Conservation (phyloP, 1,284 basidiomycete species). For the Puccinia triticina region DNA sequence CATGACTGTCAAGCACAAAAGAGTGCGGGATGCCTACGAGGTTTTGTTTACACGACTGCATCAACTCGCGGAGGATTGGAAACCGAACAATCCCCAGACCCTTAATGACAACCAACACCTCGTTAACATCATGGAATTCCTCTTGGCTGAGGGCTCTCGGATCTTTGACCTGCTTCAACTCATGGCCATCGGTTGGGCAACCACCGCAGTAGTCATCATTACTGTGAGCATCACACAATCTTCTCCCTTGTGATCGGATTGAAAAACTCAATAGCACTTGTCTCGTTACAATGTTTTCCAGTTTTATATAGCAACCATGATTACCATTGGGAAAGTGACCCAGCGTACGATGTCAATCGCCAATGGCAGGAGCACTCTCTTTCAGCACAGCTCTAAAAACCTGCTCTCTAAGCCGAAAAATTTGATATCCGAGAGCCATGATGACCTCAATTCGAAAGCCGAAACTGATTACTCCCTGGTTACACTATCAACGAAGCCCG, state of each 20-base stretch:
- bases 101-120: not conserved
- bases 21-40: not conserved
- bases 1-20: not conserved
- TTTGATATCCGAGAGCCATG: not conserved
- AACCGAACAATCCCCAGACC: not conserved
- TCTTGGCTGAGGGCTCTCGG: not conserved
- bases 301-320: not conserved
- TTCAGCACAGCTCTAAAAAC: not conserved
- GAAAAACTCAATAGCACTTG: too few species aligned
- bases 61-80: not conserved
- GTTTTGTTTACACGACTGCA: not conserved
- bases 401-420: not conserved
- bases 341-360: not conserved
- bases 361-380: not conserved
- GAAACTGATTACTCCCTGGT: not conserved
- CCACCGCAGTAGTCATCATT: not conserved
- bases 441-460: not conserved
- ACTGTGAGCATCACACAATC: not conserved
- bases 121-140: not conserved
- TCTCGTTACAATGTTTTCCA: not conserved
- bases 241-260: not conserved
- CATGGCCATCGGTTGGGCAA: slow-evolving; percentile 8
- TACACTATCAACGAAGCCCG: not conserved
- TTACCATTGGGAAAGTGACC: not conserved
- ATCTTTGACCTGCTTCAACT: not conserved